Conservation (phyloP, 2,329 filamentous ascomycete species). For the Xylariaceae sp. region DNA sequence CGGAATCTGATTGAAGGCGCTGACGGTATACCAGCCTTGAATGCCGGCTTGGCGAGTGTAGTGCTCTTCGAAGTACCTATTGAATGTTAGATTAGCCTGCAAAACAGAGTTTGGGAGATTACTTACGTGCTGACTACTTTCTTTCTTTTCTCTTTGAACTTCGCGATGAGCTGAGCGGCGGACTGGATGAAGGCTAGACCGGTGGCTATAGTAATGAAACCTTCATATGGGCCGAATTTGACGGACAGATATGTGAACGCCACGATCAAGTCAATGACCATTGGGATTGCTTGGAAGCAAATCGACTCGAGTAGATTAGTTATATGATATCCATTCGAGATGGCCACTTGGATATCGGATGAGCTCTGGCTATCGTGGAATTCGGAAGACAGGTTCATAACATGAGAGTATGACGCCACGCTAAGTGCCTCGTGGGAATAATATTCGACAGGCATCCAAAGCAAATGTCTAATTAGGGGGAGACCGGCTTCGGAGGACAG, state of each 20-base stretch:
- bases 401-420: conserved; percentile 63
- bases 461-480: conserved; percentile 59
- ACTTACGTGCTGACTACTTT: conserved; percentile 56
- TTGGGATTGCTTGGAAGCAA: conserved; percentile 64
- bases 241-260: conserved; percentile 66
- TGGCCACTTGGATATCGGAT: conserved; percentile 64
- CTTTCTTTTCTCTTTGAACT: conserved; percentile 56
- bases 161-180: conserved; percentile 58
- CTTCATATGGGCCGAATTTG: conserved; percentile 66
- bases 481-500: conserved; percentile 62
- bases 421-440: conserved; percentile 62
- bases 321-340: conserved; percentile 60
- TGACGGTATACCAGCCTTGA: conserved; percentile 65
- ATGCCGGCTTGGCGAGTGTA: conserved; percentile 63
- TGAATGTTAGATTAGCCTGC: not conserved
- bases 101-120: not conserved
- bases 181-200: conserved; percentile 63
- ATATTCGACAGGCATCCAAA: conserved; percentile 65
- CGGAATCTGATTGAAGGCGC: conserved; percentile 64
- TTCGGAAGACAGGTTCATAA: conserved; percentile 66
- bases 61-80: conserved; percentile 59
- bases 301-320: conserved; percentile 64
- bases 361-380: conserved; percentile 68
- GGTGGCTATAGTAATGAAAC: conserved; percentile 66
- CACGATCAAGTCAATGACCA: conserved; percentile 65